Base-by-base conservation (phyloP, 768 basidiomycete species). In the Cystobasidium tubakii region DNA sequence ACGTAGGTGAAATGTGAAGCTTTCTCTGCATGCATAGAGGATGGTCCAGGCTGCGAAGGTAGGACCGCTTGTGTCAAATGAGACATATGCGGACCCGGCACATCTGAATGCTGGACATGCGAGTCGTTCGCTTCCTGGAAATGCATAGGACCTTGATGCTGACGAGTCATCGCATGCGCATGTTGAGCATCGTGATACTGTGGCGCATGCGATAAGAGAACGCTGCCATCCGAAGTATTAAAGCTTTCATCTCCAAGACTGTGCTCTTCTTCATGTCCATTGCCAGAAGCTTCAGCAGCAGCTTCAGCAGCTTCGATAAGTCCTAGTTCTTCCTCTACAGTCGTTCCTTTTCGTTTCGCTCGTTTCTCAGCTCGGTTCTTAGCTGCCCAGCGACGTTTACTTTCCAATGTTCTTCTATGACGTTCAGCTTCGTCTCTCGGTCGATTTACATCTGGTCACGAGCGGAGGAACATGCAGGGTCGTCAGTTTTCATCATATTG, bases 301-400 rank as follows among this genome's bases (percentile, higher is more conserved):
- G 27, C 53, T 57, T 34, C 39, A 60, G 29, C 57, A 2, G 57
- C 57, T 60, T 60, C 57, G 15, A 29, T 34, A 29, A 60, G 57
- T 12, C 57, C 57, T 23, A 60, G 13, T 34, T 60, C 57, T 21
- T 60, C 57, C 29, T 60, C 57, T 60, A 60, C 57, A 6, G 57
- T 60, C 57, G 57, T 60, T 27, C 57, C 57, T 60, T 66, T 66
- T 44, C 66, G 53, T 27, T 46, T 62, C 34, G 33, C 64, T 39
- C 62, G 25, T 66, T 77, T 76, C 15, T 76, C 76, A 29, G 76
- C 76, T 21, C 83, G 77, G 57, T 81, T 79, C 75, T 81, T 82
- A 31, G 77, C 77, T 3, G 82, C 82, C 83, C 83, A 83, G 0
- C 80, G 77, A 19, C 82, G 76, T 74, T 83, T 83, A 42, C 75